Conservation (phyloP, 2,329 filamentous ascomycete genomes). For the Talaromyces sp. region DNA sequence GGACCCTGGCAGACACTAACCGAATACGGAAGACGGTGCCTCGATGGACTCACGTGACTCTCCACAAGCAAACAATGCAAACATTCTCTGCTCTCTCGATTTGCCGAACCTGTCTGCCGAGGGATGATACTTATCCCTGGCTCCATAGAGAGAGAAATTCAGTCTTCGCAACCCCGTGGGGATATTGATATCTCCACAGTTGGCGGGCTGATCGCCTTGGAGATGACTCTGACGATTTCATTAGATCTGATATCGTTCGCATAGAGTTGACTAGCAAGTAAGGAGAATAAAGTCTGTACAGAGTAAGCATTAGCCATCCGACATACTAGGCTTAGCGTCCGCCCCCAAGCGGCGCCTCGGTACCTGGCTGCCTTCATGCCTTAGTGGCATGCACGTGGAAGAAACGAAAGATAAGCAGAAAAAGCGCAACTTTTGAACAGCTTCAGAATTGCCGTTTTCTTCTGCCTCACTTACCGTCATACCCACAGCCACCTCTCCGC, state of each 20-base stretch:
- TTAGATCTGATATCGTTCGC: not conserved
- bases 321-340: not conserved
- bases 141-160: not conserved
- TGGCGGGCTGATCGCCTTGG: not conserved
- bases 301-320: not conserved
- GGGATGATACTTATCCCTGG: not conserved
- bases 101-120: not conserved
- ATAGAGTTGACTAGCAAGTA: not conserved
- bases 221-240: not conserved
- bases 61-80: not conserved
- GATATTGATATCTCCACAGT: not conserved
- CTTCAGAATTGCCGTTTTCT: not conserved
- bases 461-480: not conserved
- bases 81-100: not conserved
- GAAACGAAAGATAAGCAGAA: not conserved
- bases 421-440: not conserved
- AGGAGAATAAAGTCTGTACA: not conserved
- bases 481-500: not conserved
- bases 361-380: not conserved
- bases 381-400: not conserved
- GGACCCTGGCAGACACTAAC: no score
- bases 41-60: no score
- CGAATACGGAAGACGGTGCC: not conserved
- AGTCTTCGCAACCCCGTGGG: not conserved
- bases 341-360: not conserved